Percentiles rank a stretch among this genome's conserved stretches.
These are phyloP conservation scores for Blastocystis sp. DNA, from an alignment of 352 stramenopile species.

Conservation along the genomic window DNA sequence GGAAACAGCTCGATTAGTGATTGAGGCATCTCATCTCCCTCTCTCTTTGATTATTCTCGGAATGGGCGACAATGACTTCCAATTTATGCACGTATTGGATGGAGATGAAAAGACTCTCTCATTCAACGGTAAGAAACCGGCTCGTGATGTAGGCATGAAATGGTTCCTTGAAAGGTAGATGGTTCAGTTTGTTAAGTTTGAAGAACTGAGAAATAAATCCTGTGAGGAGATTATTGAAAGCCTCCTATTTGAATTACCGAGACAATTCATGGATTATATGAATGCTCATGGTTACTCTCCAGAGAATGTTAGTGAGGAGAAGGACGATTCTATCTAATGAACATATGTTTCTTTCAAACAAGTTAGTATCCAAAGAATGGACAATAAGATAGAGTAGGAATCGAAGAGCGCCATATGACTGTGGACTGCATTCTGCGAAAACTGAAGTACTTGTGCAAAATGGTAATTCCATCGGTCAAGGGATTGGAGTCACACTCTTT, in stretches of 20 bases:
- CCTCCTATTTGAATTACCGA: slow-evolving; percentile 35
- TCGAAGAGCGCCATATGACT: neutral
- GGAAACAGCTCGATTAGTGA: slow-evolving; percentile 11
- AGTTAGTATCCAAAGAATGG: neutral
- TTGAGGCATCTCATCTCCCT: neutral
- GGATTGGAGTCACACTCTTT: neutral
- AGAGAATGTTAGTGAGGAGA: neutral
- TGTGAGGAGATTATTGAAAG: slow-evolving; percentile 38
- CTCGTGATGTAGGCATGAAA: neutral
- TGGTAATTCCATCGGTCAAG: neutral
- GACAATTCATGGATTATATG: slow-evolving; percentile 64
- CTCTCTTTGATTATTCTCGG: slow-evolving; percentile 45
- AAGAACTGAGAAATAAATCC: slow-evolving; percentile 48
- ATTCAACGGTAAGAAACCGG: neutral
- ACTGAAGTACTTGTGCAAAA: neutral
- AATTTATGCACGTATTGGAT: slow-evolving; percentile 47
- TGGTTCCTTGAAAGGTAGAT: neutral
- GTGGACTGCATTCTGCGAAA: neutral
- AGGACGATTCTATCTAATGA: neutral
- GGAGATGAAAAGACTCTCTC: neutral
- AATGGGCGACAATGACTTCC: slow-evolving; percentile 56
- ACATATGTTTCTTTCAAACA: neutral
- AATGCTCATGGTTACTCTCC: slow-evolving; percentile 24
- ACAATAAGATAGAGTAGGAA: neutral
- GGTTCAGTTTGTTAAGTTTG: slow-evolving; percentile 47